Evolutionary conservation across 306 rosid species (phyloP).

Genomic region (Bauhinia variegata): DNA sequence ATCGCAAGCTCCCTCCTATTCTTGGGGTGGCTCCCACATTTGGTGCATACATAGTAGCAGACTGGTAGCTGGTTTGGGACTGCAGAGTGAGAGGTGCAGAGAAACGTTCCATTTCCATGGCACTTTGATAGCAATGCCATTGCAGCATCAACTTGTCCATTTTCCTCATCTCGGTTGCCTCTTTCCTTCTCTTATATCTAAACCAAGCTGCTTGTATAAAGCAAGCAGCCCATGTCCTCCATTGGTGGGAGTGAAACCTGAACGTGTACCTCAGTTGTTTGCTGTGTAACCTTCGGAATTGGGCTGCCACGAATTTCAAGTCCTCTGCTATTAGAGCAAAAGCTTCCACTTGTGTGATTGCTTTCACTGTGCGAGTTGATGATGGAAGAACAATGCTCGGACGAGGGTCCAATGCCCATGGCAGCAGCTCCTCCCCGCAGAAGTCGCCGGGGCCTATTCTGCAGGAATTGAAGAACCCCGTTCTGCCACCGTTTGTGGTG

Average conservation of each 20-base stretch:
- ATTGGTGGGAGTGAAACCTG: constrained; percentile 56
- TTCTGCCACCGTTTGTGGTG: constrained; percentile 64
- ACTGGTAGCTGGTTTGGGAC: constrained; percentile 13
- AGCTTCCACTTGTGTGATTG: constrained; percentile 64
- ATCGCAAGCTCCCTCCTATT: constrained; percentile 49
- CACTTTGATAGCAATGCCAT: not conserved
- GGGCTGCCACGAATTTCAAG: constrained; percentile 56
- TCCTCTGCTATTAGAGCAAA: constrained; percentile 62
- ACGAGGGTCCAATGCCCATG: constrained; percentile 63
- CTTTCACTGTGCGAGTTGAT: constrained; percentile 56
- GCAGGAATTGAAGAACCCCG: constrained; percentile 56
- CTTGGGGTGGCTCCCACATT: constrained; percentile 41
- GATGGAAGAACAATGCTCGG: constrained; percentile 49
- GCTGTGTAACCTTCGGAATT: constrained; percentile 60
- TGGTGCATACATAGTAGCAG: constrained; percentile 25
- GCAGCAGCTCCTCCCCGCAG: constrained; percentile 64
- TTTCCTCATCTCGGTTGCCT: constrained; percentile 45
- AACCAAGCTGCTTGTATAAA: constrained; percentile 74
- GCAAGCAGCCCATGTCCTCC: constrained; percentile 70
- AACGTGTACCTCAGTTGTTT: constrained; percentile 54
- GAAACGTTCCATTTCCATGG: constrained; percentile 32
- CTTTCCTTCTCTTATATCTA: constrained; percentile 47
- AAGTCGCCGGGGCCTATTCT: constrained; percentile 64
- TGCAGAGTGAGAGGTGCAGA: constrained; percentile 45
- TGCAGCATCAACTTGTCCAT: constrained; percentile 26